phyloP scores from a whole-genome alignment of 2,329 filamentous ascomycete species.

The Fonsecaea pedrosoi region DNA sequence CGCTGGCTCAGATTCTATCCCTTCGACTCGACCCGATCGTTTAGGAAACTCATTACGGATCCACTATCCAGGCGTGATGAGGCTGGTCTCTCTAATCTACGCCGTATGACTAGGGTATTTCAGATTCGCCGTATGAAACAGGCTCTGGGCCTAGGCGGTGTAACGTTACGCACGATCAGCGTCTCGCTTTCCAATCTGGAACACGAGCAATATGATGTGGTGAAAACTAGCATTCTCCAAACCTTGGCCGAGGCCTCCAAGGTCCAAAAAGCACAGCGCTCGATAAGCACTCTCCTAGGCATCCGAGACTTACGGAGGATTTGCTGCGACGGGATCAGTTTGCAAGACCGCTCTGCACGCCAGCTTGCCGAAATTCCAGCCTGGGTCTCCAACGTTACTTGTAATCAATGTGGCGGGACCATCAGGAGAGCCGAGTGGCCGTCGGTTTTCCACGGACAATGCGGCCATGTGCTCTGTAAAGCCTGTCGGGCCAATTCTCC shows the following conservation, averaged over 20 bases:
- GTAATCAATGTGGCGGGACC: background rate
- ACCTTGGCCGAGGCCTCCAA: background rate
- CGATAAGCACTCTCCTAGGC: background rate
- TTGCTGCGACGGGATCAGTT: background rate
- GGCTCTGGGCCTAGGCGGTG: background rate
- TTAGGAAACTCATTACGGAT: constrained; percentile 4
- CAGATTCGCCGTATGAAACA: constrained; percentile 4
- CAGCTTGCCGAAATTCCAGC: background rate
- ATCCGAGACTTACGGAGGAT: background rate
- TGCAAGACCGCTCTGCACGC: background rate
- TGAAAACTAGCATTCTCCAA: background rate
- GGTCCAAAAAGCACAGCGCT: background rate
- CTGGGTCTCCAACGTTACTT: background rate
- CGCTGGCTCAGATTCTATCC: constrained; percentile 1
- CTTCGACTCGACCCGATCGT: background rate
- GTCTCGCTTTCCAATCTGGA: background rate
- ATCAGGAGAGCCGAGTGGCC: background rate
- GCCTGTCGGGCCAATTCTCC: background rate
- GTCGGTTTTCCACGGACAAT: constrained; percentile 1
- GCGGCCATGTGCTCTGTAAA: constrained; percentile 7
- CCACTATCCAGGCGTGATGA: constrained; percentile 1
- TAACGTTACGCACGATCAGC: background rate
- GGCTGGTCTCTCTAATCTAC: background rate
- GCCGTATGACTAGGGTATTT: background rate
- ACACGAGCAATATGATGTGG: background rate